A percentile compares a stretch with the other conserved stretches of the same genome.
Conservation (phyloP, 495 filamentous ascomycete genomes). For the Neurospora sp. region DNA sequence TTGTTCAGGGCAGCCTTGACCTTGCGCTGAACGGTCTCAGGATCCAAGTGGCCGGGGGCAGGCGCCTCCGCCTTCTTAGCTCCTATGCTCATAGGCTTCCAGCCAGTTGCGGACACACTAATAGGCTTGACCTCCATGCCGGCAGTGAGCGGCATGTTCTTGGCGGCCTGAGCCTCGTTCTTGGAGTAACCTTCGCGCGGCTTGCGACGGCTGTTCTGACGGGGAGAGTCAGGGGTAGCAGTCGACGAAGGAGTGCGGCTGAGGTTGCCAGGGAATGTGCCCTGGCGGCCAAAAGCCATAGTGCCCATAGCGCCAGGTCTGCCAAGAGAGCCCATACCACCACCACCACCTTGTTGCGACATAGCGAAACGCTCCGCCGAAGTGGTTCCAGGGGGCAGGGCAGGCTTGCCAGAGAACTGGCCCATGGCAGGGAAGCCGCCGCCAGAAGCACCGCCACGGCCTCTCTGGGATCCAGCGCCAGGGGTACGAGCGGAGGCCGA, state of each 20-base stretch:
- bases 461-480: slow-evolving; percentile 34
- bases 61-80: slow-evolving; percentile 25
- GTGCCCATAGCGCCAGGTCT: slow-evolving; percentile 43
- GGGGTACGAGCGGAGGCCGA: slow-evolving; percentile 65
- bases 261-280: slow-evolving; percentile 49
- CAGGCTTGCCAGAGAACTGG: slow-evolving; percentile 47
- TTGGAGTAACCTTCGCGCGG: slow-evolving; percentile 41
- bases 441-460: slow-evolving; percentile 30
- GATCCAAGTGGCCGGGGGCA: slow-evolving; percentile 55
- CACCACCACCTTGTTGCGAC: slow-evolving; percentile 20
- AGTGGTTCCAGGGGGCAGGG: slow-evolving; percentile 56
- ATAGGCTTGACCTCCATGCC: slow-evolving; percentile 75
- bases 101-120: slow-evolving; percentile 57
- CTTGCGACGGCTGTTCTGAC: slow-evolving; percentile 49
- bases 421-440: slow-evolving; percentile 54
- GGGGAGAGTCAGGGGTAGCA: slow-evolving; percentile 38
- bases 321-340: slow-evolving; percentile 15
- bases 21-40: slow-evolving; percentile 93
- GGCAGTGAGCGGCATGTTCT: slow-evolving; percentile 81
- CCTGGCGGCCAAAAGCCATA: slow-evolving; percentile 40
- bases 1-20: slow-evolving; percentile 98
- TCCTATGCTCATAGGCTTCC: slow-evolving; percentile 77
- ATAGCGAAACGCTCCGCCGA: slow-evolving; percentile 53
- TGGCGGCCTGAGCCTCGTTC: slow-evolving; percentile 56
- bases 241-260: slow-evolving; percentile 40